Percentiles rank a stretch among this genome's conserved stretches.
Conservation (phyloP, 306 rosid genomes). For the Lithocarpus polystachyus region DNA sequence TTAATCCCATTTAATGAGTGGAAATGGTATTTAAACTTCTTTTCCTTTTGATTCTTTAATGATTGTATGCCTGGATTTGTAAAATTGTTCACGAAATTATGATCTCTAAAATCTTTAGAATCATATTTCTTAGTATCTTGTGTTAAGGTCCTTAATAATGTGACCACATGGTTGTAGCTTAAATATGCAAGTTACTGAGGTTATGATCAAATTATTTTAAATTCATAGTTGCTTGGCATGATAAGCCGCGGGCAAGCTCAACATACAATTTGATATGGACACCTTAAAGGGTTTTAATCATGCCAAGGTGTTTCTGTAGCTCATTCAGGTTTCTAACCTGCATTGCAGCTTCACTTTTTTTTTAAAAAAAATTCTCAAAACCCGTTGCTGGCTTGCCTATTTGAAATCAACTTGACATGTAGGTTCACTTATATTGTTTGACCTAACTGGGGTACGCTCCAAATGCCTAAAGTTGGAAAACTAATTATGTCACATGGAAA, state of each 20-base stretch:
- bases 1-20: slow-evolving; percentile 92
- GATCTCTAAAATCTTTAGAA: not conserved
- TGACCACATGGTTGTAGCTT: not conserved
- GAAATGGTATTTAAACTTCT: slow-evolving; percentile 70
- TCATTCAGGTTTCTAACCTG: not conserved
- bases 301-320: not conserved
- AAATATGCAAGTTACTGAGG: not conserved
- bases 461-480: not conserved
- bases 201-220: not conserved
- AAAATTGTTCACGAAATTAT: not conserved
- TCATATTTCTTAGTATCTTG: not conserved
- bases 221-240: not conserved
- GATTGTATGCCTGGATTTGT: not conserved
- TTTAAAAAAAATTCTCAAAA: not conserved
- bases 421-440: not conserved
- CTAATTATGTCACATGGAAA: not conserved
- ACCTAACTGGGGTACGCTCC: not conserved
- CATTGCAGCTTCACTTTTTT: not conserved
- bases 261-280: not conserved
- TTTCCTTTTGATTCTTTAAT: not conserved
- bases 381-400: not conserved
- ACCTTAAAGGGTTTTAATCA: not conserved
- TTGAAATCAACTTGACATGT: not conserved
- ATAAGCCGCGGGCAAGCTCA: not conserved
- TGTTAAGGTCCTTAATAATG: not conserved